These are phyloP conservation scores for Cercophora scortea DNA, from an alignment of 495 filamentous ascomycete species.

Conservation along the genomic window DNA sequence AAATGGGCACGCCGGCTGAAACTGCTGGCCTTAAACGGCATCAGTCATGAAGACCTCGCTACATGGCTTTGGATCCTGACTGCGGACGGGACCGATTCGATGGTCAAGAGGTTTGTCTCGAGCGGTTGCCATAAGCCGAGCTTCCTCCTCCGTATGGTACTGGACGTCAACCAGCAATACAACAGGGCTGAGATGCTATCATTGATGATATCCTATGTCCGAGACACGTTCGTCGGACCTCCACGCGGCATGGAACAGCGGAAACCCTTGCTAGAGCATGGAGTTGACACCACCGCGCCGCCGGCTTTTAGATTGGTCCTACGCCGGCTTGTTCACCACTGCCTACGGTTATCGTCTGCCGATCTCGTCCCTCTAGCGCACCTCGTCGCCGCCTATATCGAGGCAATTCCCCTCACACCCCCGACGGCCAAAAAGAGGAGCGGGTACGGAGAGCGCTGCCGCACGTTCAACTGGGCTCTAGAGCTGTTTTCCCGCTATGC, in stretches of 20 bases:
- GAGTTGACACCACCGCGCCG: too few relatives aligned
- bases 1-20: slow-evolving; percentile 24
- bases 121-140: slow-evolving; percentile 26
- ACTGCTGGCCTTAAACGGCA: slow-evolving; percentile 17
- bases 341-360: slow-evolving; percentile 24
- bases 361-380: slow-evolving; percentile 25
- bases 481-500: slow-evolving; percentile 22
- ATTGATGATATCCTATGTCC: slow-evolving; percentile 23
- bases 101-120: slow-evolving; percentile 25
- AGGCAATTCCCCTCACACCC: slow-evolving; percentile 14
- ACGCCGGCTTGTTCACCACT: slow-evolving; percentile 19
- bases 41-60: slow-evolving; percentile 18
- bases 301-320: too few relatives aligned
- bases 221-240: slow-evolving; percentile 23
- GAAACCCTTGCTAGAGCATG: too few relatives aligned
- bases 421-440: too few relatives aligned
- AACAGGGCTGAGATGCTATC: slow-evolving; percentile 16
- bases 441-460: slow-evolving; percentile 14
- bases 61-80: slow-evolving; percentile 39
- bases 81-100: slow-evolving; percentile 21
- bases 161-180: slow-evolving; percentile 24
- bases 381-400: slow-evolving; percentile 26
- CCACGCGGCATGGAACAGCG: too few relatives aligned
- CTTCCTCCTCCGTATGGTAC: slow-evolving; percentile 28
- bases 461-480: slow-evolving; percentile 29